phyloP scores from a whole-genome alignment of 768 basidiomycete species.

The Erythrobasidium yunnanense region DNA sequence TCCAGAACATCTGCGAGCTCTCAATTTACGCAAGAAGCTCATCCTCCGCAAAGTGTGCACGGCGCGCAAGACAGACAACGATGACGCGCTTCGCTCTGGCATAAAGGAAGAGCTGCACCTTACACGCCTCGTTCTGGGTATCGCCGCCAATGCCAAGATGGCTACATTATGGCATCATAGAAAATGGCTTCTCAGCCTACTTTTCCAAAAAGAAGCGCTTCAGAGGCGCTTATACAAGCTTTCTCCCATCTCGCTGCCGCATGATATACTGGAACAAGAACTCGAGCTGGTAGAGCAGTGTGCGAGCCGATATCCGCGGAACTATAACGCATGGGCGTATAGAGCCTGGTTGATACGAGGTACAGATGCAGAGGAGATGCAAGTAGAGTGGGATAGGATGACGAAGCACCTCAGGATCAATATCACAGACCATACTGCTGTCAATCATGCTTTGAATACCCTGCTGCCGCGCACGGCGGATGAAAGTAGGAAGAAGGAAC shows the following conservation, averaged over 20 bases:
- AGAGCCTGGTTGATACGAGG: constrained; percentile 18
- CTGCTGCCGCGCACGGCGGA: background rate
- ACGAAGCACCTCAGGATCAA: background rate
- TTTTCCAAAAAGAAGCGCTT: too few species aligned
- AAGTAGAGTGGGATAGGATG: background rate
- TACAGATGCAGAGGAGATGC: background rate
- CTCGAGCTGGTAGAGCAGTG: background rate
- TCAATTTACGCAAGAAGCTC: background rate
- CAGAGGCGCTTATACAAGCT: background rate
- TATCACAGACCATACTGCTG: constrained; percentile 18
- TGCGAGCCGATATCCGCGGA: constrained; percentile 9
- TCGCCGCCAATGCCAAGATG: constrained; percentile 18
- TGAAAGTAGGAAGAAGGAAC: background rate
- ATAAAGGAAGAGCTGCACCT: constrained; percentile 13
- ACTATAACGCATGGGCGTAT: constrained; percentile 21
- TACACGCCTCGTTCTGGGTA: background rate
- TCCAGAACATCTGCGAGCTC: constrained; percentile 16
- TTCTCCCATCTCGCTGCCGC: background rate
- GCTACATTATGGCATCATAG: constrained; percentile 21
- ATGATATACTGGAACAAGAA: background rate
- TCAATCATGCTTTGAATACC: background rate
- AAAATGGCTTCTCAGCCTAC: constrained; percentile 9
- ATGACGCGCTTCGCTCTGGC: too few species aligned
- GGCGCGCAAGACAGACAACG: too few species aligned
- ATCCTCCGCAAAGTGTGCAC: too few species aligned